Conservation (phyloP, 257 asterid species). For the Solanum pinnatisectum region DNA sequence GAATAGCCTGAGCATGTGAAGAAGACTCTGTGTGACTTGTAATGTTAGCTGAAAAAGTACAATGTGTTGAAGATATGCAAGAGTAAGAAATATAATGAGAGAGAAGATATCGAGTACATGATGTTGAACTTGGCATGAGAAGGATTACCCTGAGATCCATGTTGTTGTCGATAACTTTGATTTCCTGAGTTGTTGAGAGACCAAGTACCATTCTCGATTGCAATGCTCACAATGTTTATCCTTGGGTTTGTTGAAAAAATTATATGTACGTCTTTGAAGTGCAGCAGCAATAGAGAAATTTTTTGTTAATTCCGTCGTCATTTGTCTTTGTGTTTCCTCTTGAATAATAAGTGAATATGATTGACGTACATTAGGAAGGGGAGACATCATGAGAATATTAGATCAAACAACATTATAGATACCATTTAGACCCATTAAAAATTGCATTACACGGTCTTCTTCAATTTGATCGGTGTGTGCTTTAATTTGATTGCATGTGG, state of each 20-base stretch:
- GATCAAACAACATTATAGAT: too few species aligned
- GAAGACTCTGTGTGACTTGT: background rate
- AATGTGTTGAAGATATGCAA: background rate
- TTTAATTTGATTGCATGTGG: too few species aligned
- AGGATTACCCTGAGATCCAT: background rate
- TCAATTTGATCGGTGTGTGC: too few species aligned
- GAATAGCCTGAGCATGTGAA: too few species aligned
- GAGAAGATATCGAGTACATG: background rate
- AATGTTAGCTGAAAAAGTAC: constrained; percentile 1
- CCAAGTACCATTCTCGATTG: background rate
- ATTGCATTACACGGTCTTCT: too few species aligned
- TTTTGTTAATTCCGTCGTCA: background rate
- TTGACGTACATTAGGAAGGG: background rate
- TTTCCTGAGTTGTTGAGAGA: background rate
- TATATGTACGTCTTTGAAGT: background rate
- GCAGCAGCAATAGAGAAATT: background rate
- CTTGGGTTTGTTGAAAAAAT: too few species aligned
- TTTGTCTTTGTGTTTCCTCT: background rate
- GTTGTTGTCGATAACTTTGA: background rate
- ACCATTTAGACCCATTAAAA: too few species aligned
- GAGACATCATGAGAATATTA: background rate
- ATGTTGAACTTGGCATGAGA: background rate
- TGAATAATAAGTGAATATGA: background rate
- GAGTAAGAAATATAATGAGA: background rate
- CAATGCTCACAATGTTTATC: background rate